These are phyloP conservation scores for Verticillium albo-atrum DNA, from an alignment of 2,329 filamentous ascomycete species.

Conservation along the genomic window DNA sequence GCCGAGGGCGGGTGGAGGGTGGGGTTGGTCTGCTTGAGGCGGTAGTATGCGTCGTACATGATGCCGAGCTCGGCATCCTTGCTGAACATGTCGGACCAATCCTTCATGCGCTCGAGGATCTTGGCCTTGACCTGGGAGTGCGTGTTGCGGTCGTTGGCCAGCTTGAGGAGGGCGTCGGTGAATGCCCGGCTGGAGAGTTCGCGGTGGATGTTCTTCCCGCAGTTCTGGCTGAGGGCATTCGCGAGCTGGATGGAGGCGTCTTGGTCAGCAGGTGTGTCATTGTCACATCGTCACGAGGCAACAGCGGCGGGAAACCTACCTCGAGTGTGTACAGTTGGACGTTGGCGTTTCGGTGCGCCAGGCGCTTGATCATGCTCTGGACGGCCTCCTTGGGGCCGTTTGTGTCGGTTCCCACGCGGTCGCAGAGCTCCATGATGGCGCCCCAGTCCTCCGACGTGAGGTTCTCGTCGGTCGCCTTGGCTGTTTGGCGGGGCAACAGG, in stretches of 20 bases:
- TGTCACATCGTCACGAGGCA: too few species aligned
- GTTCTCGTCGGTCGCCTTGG: conserved; percentile 92
- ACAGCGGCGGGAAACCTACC: conserved; percentile 37
- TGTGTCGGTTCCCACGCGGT: conserved; percentile 49
- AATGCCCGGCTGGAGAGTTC: conserved; percentile 89
- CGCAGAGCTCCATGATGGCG: conserved; percentile 60
- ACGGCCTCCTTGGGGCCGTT: conserved; percentile 77
- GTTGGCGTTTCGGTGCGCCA: conserved; percentile 92
- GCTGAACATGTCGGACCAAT: conserved; percentile 93
- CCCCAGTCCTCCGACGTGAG: conserved; percentile 76
- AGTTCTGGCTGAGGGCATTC: conserved; percentile 90
- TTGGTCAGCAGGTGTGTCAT: not conserved
- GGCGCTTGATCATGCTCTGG: conserved; percentile 83
- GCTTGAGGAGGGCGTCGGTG: conserved; percentile 85
- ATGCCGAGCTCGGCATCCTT: conserved; percentile 88
- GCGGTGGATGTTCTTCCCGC: conserved; percentile 78
- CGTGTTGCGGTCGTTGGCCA: conserved; percentile 92
- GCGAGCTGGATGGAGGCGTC: conserved; percentile 55
- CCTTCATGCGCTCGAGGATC: conserved; percentile 93
- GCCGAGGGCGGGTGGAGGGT: conserved; percentile 88
- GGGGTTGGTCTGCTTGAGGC: conserved; percentile 79
- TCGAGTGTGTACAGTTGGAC: conserved; percentile 94
- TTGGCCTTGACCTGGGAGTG: conserved; percentile 96
- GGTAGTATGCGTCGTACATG: conserved; percentile 93
- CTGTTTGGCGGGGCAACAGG: conserved; percentile 25